phyloP scores from a whole-genome alignment of 83 land plant genomes.

The Thuja plicata region DNA sequence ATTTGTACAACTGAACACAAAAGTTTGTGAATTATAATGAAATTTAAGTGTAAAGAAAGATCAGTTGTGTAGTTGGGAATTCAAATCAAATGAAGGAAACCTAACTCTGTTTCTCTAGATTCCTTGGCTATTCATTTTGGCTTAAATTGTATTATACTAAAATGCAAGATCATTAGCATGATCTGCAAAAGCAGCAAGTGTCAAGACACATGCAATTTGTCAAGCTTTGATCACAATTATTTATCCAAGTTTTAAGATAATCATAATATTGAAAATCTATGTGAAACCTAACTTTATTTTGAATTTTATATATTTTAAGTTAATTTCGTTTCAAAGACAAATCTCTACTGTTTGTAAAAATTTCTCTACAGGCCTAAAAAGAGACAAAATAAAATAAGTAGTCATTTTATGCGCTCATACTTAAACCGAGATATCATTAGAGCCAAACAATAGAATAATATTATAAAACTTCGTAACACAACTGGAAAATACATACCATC shows the following conservation, averaged over 20 bases:
- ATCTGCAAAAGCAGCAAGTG: background rate
- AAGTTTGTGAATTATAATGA: background rate
- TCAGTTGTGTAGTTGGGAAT: background rate
- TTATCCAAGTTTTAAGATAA: background rate
- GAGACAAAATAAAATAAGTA: background rate
- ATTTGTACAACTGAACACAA: background rate
- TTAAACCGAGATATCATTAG: background rate
- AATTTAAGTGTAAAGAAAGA: background rate
- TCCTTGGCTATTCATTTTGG: background rate
- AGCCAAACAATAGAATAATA: background rate
- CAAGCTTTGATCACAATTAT: background rate
- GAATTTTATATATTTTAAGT: background rate
- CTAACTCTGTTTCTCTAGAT: background rate
- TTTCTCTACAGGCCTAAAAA: background rate
- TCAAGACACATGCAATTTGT: background rate
- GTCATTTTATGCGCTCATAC: background rate
- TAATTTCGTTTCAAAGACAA: background rate
- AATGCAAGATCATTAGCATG: background rate
- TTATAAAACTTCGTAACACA: background rate
- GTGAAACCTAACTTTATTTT: background rate
- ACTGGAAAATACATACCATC: background rate
- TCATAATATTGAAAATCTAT: background rate
- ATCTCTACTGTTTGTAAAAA: background rate
- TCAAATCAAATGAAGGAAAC: background rate
- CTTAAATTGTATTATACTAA: background rate